phyloP scores from a whole-genome alignment of 1,139 yeast genomes.

The Eremothecium gossypii region DNA sequence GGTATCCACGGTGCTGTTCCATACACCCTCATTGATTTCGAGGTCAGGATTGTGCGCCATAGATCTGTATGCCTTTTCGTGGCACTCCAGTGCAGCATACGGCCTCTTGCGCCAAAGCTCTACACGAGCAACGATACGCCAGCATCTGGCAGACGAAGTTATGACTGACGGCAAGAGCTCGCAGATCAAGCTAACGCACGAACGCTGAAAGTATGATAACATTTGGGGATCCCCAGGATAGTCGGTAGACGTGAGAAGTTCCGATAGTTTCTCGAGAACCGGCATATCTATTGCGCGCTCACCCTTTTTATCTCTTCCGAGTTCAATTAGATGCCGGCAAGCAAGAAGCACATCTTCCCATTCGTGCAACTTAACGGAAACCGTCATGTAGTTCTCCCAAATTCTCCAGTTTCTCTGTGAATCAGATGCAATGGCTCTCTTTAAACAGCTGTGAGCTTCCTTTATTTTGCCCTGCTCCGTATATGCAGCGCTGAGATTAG shows the following conservation, averaged over 20 bases:
- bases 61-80: conserved; percentile 81
- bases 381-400: conserved; percentile 78
- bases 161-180: conserved; percentile 58
- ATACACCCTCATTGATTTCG: conserved; percentile 49
- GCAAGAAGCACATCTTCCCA: conserved; percentile 87
- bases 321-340: conserved; percentile 49
- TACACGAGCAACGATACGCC: conserved; percentile 78
- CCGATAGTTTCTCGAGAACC: conserved; percentile 65
- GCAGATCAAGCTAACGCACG: conserved; percentile 63
- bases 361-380: conserved; percentile 69
- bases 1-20: conserved; percentile 76
- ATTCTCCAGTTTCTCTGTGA: conserved; percentile 77
- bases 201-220: conserved; percentile 50
- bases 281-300: conserved; percentile 69
- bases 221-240: conserved; percentile 39
- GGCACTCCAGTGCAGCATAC: conserved; percentile 79
- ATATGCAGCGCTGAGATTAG: conserved; percentile 82
- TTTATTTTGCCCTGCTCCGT: conserved; percentile 52
- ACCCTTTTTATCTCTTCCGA: conserved; percentile 43
- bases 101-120: conserved; percentile 83
- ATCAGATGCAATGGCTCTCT: conserved; percentile 65
- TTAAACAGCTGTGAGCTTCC: conserved; percentile 78
- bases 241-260: conserved; percentile 46
- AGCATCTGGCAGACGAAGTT: conserved; percentile 61
- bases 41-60: conserved; percentile 56